Conservation (phyloP, 148 eudicot species). For the Polygonum maritimum region DNA sequence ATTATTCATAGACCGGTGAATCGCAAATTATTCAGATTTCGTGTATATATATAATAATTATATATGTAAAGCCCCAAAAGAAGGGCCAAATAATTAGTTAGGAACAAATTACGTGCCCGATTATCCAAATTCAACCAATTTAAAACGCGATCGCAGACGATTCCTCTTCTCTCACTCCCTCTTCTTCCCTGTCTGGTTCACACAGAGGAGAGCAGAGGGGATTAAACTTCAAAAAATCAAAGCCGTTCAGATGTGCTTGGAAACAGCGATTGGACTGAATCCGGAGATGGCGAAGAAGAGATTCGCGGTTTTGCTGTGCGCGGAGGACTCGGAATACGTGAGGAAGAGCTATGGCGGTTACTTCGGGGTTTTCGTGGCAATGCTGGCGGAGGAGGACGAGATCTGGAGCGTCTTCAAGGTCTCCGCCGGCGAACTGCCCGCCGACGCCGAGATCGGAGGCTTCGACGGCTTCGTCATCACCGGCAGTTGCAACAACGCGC, state of each 20-base stretch:
- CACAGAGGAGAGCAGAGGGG: neutral
- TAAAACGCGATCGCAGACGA: neutral
- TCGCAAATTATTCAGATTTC: too few relatives aligned
- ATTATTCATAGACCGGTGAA: too few relatives aligned
- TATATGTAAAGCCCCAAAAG: too few relatives aligned
- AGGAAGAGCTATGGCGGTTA: constrained; percentile 75
- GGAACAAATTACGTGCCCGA: neutral
- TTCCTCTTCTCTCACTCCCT: neutral
- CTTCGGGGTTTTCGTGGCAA: constrained; percentile 62
- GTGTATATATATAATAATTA: too few relatives aligned
- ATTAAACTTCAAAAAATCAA: too few relatives aligned
- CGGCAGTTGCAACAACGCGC: constrained; percentile 88
- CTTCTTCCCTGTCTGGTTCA: neutral
- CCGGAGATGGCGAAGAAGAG: constrained; percentile 19
- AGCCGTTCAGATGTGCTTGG: neutral
- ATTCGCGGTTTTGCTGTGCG: constrained; percentile 65
- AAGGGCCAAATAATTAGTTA: neutral
- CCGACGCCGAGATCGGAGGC: constrained; percentile 34
- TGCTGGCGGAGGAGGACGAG: constrained; percentile 80
- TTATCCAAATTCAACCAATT: neutral
- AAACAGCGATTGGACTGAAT: neutral
- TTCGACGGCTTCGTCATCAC: constrained; percentile 86
- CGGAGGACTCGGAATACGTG: constrained; percentile 79
- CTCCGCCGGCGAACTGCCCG: constrained; percentile 51
- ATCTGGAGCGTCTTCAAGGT: constrained; percentile 57